Conservation (phyloP, 2,329 filamentous ascomycete species). For the Aphanoascus verrucosus region DNA sequence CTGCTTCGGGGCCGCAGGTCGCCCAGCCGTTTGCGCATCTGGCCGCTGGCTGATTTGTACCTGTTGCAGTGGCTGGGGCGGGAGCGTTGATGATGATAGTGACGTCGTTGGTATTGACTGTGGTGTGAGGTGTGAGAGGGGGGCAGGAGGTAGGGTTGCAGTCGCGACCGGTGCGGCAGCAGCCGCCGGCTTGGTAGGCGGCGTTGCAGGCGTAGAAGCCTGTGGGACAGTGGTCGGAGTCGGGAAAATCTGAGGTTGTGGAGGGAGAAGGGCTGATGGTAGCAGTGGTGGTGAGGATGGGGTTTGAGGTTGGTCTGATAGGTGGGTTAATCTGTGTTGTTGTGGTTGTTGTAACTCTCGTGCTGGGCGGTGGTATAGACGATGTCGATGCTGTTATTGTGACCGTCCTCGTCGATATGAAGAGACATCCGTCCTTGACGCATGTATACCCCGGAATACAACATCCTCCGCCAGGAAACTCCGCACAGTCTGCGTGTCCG, state of each 20-base stretch:
- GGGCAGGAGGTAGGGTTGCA: constrained; percentile 70
- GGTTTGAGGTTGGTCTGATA: constrained; percentile 22
- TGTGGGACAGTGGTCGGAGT: constrained; percentile 56
- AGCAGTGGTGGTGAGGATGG: constrained; percentile 27
- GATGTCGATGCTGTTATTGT: constrained; percentile 18
- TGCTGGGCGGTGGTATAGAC: constrained; percentile 29
- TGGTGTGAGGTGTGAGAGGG: constrained; percentile 51
- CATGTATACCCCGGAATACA: constrained; percentile 2
- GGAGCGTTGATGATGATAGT: constrained; percentile 58
- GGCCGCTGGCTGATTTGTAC: constrained; percentile 18
- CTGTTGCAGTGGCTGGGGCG: constrained; percentile 29
- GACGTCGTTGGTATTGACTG: constrained; percentile 52
- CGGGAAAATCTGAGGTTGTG: constrained; percentile 22
- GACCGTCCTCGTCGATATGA: constrained; percentile 28
- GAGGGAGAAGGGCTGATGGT: constrained; percentile 24
- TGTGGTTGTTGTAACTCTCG: constrained; percentile 30
- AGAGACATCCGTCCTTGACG: constrained; percentile 22
- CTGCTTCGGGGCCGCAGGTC: constrained; percentile 52
- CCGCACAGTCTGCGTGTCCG: constrained; percentile 46
- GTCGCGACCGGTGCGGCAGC: constrained; percentile 77
- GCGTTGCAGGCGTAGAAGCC: constrained; percentile 89
- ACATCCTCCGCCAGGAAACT: constrained; percentile 39
- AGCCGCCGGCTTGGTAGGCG: constrained; percentile 63
- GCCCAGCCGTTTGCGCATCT: constrained; percentile 73
- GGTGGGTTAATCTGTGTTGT: constrained; percentile 22